Evolutionary conservation across 1,139 yeast species (phyloP), one percentile per base, ranked within the genome.

Genomic region (Candida pseudoviswanathii): DNA sequence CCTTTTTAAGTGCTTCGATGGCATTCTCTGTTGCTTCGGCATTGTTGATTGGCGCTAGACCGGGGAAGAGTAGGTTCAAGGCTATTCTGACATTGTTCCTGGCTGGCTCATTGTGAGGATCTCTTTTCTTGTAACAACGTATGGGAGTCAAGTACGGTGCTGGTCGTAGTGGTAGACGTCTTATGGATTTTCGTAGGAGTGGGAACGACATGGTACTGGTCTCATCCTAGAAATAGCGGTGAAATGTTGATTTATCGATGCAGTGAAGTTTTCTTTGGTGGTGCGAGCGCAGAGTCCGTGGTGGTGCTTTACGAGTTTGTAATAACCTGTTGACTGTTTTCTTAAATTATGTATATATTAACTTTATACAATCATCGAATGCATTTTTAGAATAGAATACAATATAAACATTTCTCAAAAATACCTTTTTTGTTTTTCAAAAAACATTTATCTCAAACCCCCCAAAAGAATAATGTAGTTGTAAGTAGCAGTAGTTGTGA

Each of bases 21-120:
- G 16, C 26, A n/a, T 43, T 11, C 7, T n/a, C 9, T 3, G 37
- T 33, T 8, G 31, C 24, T 5, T n/a, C 7, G 11, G 25, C 26
- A 34, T 43, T 34, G 11, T 43, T 25, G 4, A 27, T 25, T 26
- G 33, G 33, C 8, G 50, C 52, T 21, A 51, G 38, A 3, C 52
- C 51, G 8, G 54, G 54, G 21, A 38, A 49, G 41, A 51, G 31
- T 39, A 51, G 11, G 43, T 47, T 47, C 31, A 51, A 33, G 2
- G 48, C 54, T 10, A 45, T 32, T 29, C 47, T 43, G 9, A 46
- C 34, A 31, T 30, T 43, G 5, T 9, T 30, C 39, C 16, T 37
- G 10, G 37, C 30, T 10, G 45, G 4, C n/a, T 30, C 33, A 11
- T 32, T 32, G 26, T 16, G 16, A 16, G 30, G 30, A 42, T 11